Conservation (phyloP, 2,329 filamentous ascomycete genomes). For the Cladosporium sp. region DNA sequence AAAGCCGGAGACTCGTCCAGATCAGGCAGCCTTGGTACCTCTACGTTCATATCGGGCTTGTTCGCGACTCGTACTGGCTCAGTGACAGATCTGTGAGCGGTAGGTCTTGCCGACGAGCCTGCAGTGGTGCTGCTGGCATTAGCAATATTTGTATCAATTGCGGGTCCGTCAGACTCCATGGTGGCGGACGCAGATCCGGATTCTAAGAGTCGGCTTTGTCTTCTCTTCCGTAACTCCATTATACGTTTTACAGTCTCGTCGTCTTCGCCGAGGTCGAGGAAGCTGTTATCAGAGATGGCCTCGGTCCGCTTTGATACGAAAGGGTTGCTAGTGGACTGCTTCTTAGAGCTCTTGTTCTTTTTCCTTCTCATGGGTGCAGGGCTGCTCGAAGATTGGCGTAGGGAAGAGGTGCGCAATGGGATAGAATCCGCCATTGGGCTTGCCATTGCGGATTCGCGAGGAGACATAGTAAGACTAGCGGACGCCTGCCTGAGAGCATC, state of each 20-base stretch:
- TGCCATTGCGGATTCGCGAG: conserved; percentile 15
- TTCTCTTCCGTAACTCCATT: conserved; percentile 54
- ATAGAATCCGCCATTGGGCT: conserved; percentile 31
- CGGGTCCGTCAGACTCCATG: conserved; percentile 16
- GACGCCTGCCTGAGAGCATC: conserved; percentile 1
- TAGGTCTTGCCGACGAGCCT: neutral
- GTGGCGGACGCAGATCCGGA: conserved; percentile 38
- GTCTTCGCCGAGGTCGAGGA: conserved; percentile 35
- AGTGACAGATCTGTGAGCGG: neutral
- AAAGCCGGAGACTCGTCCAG: neutral
- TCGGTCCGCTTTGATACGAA: conserved; percentile 17
- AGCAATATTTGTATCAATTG: neutral
- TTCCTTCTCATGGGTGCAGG: conserved; percentile 24
- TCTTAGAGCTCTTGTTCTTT: conserved; percentile 19
- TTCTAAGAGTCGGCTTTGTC: conserved; percentile 51
- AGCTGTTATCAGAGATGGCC: conserved; percentile 30
- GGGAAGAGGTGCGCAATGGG: conserved; percentile 31
- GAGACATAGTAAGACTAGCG: neutral
- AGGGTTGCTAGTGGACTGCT: conserved; percentile 10
- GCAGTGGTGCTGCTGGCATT: conserved; percentile 10
- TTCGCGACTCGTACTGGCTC: neutral
- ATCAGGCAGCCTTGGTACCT: neutral
- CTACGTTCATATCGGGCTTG: conserved; percentile 13
- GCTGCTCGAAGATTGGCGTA: conserved; percentile 28
- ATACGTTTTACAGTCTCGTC: conserved; percentile 56